These are phyloP conservation scores for Microsporum canis DNA, from an alignment of 2,329 filamentous ascomycete species.

Conservation along the genomic window DNA sequence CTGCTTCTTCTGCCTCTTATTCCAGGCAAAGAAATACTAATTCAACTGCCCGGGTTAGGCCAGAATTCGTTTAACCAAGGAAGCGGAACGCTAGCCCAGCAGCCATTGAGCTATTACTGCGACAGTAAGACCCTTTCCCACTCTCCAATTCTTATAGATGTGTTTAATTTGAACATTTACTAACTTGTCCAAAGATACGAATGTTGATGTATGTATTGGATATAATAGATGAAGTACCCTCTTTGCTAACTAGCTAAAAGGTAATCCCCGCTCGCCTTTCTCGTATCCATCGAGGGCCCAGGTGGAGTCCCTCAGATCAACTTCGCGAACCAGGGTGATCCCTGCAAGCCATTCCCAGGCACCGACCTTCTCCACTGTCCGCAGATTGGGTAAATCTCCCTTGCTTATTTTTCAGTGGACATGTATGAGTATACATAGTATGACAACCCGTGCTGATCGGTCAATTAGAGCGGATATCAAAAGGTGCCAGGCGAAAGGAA, in stretches of 20 bases:
- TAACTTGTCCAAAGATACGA: constrained; percentile 1
- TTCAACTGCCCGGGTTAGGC: constrained; percentile 11
- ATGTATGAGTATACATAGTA: constrained; percentile 11
- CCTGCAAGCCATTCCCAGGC: constrained; percentile 49
- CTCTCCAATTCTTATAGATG: neutral
- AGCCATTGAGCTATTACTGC: constrained; percentile 10
- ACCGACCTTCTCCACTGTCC: constrained; percentile 51
- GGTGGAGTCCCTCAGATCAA: constrained; percentile 38
- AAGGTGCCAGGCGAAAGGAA: constrained; percentile 53
- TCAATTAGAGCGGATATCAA: constrained; percentile 32
- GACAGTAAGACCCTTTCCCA: constrained; percentile 4
- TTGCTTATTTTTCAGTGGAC: neutral
- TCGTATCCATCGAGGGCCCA: constrained; percentile 45
- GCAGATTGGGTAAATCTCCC: constrained; percentile 48
- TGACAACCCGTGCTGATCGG: neutral
- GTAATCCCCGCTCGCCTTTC: constrained; percentile 54
- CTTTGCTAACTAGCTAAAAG: constrained; percentile 22
- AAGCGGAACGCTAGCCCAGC: constrained; percentile 9
- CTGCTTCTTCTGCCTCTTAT: neutral
- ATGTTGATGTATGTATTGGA: constrained; percentile 24
- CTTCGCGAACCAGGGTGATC: constrained; percentile 53
- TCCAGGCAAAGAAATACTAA: neutral
- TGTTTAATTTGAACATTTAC: neutral
- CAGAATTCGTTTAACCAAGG: constrained; percentile 48
- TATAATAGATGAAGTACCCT: neutral